phyloP scores from a whole-genome alignment of 257 asterid species.

The Solanum okadae region DNA sequence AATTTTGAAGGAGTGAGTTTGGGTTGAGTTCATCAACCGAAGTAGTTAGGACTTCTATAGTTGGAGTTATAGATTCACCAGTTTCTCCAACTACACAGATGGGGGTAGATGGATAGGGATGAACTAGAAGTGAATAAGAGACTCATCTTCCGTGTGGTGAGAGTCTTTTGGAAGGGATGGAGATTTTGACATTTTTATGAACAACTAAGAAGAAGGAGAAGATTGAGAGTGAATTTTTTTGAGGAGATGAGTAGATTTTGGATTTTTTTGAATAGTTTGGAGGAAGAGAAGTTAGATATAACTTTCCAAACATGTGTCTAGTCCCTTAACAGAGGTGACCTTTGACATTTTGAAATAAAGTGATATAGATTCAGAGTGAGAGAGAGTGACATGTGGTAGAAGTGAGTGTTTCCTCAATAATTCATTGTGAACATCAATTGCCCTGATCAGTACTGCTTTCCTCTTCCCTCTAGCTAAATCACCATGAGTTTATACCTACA shows the following conservation, averaged over 20 bases:
- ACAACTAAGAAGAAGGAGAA: not conserved
- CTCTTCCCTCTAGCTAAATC: not conserved
- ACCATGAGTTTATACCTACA: not conserved
- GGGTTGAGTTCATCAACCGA: not conserved
- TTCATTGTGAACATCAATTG: not conserved
- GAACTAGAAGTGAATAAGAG: not conserved
- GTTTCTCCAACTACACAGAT: not conserved
- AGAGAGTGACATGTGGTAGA: not conserved
- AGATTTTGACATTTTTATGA: not conserved
- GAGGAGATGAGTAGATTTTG: too few species aligned
- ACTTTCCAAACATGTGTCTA: not conserved
- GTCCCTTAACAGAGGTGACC: not conserved
- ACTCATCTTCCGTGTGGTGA: not conserved
- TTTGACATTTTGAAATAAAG: not conserved
- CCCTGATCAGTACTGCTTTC: not conserved
- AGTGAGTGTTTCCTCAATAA: not conserved
- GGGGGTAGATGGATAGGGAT: not conserved
- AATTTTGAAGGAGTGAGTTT: not conserved
- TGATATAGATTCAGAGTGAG: not conserved
- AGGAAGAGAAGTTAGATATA: too few species aligned
- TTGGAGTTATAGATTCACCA: not conserved
- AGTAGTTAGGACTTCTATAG: not conserved
- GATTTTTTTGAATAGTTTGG: too few species aligned
- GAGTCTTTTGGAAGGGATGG: not conserved
- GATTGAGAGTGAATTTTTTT: too few species aligned